A percentile compares a stretch with the other conserved stretches of the same genome.
phyloP scores from a whole-genome alignment of 441 rosid genomes.

The Syzygium malaccense region DNA sequence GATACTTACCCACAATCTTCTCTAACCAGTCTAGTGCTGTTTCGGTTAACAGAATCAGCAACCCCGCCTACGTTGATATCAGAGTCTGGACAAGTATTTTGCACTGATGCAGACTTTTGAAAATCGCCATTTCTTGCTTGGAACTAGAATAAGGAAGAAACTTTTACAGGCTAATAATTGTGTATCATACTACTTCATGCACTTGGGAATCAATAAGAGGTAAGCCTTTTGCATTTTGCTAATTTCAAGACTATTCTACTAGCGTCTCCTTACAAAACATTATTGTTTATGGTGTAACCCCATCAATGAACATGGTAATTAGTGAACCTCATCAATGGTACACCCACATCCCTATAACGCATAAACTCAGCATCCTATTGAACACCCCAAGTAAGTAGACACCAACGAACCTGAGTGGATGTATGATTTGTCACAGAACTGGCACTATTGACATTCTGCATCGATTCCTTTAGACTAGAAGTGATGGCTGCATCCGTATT shows the following conservation, averaged over 20 bases:
- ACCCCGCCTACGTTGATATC: constrained; percentile 14
- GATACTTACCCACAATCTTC: constrained; percentile 11
- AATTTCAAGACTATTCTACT: neutral
- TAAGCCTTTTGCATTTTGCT: neutral
- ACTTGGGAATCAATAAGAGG: neutral
- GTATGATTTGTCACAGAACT: constrained; percentile 31
- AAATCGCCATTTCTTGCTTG: constrained; percentile 16
- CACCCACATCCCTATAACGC: neutral
- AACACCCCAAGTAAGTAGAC: neutral
- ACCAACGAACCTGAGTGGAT: constrained; percentile 40
- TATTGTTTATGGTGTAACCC: neutral
- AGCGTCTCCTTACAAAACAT: neutral
- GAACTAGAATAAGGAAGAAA: constrained; percentile 19
- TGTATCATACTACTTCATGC: neutral
- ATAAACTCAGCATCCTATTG: neutral
- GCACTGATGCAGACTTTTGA: constrained; percentile 24
- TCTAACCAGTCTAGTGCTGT: constrained; percentile 10
- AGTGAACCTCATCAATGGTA: neutral
- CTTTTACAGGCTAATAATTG: neutral
- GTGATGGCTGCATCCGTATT: constrained; percentile 33
- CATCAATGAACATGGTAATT: neutral
- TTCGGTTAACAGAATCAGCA: constrained; percentile 12
- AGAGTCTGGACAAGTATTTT: constrained; percentile 18
- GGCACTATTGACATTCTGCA: constrained; percentile 21
- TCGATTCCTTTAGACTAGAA: constrained; percentile 28